A percentile compares a stretch with the other conserved stretches of the same genome.
Conservation (phyloP, 2,329 filamentous ascomycete genomes). For the Daldinia eschscholtzii region DNA sequence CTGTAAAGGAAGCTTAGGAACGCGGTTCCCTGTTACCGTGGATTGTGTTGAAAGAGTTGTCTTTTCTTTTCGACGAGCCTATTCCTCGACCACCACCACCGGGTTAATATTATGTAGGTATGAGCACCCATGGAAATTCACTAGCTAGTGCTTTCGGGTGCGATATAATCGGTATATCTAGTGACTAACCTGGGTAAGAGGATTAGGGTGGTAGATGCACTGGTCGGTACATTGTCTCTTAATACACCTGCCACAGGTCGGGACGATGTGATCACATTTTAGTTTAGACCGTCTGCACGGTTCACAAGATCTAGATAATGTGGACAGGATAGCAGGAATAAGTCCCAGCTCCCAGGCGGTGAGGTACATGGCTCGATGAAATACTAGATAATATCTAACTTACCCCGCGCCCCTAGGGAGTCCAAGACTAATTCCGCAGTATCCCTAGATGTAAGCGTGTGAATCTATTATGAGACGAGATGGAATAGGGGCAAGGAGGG, state of each 20-base stretch:
- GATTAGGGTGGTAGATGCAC: conserved; percentile 54
- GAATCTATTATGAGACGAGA: background rate
- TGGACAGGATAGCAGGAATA: conserved; percentile 21
- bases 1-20: conserved; percentile 30
- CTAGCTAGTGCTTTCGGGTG: background rate
- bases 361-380: conserved; percentile 16
- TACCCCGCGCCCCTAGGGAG: conserved; percentile 17
- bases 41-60: conserved; percentile 45
- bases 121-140: background rate
- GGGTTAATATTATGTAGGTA: background rate
- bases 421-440: conserved; percentile 18
- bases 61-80: conserved; percentile 42
- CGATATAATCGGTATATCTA: background rate
- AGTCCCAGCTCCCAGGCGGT: conserved; percentile 31
- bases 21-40: conserved; percentile 39
- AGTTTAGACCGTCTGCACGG: conserved; percentile 54
- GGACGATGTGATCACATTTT: conserved; percentile 54
- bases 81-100: background rate
- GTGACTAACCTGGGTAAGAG: conserved; percentile 51
- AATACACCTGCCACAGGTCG: conserved; percentile 52
- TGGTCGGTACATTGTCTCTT: conserved; percentile 49
- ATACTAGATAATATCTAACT: conserved; percentile 1
- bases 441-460: conserved; percentile 30
- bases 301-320: conserved; percentile 42
- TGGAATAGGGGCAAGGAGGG: background rate